Base-by-base conservation (phyloP, 345 rosid genomes). In the Gynandropsis gynandra region DNA sequence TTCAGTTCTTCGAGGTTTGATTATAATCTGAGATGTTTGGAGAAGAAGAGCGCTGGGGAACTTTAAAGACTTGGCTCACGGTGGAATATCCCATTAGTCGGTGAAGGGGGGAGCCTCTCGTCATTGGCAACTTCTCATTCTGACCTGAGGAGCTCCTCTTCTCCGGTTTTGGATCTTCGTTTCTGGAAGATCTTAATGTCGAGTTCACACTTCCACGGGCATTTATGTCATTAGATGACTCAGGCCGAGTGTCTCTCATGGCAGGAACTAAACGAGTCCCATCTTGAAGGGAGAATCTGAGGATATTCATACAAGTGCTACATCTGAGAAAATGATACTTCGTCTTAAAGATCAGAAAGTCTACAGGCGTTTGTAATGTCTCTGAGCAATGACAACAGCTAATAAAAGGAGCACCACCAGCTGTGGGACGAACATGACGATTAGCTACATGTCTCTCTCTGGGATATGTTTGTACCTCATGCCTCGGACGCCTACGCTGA, bases 81-180 rank as follows among this genome's bases (percentile, higher is more conserved):
- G 98, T 80, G 59, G 87, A 66, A 71, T 84, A 90, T 34, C 98
- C 96, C 95, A 90, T 82, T 33, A 90, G 79, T 50, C 54, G 64
- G 65, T 90, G 98, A 58, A 90, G 92, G 1, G 80, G 88, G 8
- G 82, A 82, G 56, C 79, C 71, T 45, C 68, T 67, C 52, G 63
- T 55, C 42, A 59, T 70, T 41, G 66, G 64, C 49, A 55, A 40
- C 61, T 73, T 73, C 61, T 76, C 71, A 15, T 54, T 52, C 33
- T 47, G 51, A 42, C 36, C 69, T 59, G 73, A 82, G 10, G 82
- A 56, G 45, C 71, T 58, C 24, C 15, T 56, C 17, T 40, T 74
- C 61, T 71, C 68, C 2, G 67, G 31, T 35, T 41, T 45, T 63
- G 29, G 49, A 44, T 32, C 59, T 58, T 21, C 38, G 39, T 54